phyloP scores from a whole-genome alignment of 2,329 filamentous ascomycete genomes.

The Lachnellula suecica region DNA sequence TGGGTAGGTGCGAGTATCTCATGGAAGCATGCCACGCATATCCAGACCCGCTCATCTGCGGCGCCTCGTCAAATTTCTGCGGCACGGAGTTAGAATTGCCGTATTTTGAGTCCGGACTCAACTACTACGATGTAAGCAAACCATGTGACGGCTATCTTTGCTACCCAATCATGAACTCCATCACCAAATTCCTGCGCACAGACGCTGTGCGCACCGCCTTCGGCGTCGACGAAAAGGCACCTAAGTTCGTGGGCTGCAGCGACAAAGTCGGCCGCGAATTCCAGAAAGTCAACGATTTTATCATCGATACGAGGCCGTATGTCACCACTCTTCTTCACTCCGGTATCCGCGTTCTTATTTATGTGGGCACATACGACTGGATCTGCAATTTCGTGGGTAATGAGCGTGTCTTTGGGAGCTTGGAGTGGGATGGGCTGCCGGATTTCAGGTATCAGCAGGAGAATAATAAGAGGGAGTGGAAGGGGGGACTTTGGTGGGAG shows the following conservation, averaged over 20 bases:
- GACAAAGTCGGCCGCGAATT: constrained; percentile 21
- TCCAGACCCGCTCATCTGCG: constrained; percentile 18
- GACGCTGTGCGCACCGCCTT: constrained; percentile 18
- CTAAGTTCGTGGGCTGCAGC: constrained; percentile 19
- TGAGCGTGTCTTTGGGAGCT: constrained; percentile 19
- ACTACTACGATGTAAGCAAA: constrained; percentile 23
- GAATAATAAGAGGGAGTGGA: constrained; percentile 21
- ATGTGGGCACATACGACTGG: constrained; percentile 26
- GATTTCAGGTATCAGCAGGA: constrained; percentile 22
- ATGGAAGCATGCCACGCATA: constrained; percentile 14
- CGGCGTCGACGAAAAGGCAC: constrained; percentile 15
- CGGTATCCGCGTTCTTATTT: constrained; percentile 22
- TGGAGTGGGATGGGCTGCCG: constrained; percentile 19
- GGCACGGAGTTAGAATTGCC: constrained; percentile 17
- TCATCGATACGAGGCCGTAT: constrained; percentile 18
- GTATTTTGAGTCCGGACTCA: constrained; percentile 17
- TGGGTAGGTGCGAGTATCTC: constrained; percentile 20
- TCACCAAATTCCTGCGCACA: constrained; percentile 19
- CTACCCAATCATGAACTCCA: constrained; percentile 24
- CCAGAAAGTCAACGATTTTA: constrained; percentile 17
- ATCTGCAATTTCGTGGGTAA: constrained; percentile 26
- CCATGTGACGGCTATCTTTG: constrained; percentile 22
- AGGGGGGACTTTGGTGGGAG: constrained; percentile 22
- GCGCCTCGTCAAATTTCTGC: constrained; percentile 9
- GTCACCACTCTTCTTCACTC: constrained; percentile 18